Evolutionary conservation across 805 yeast species (phyloP).

Genomic region (Candida silvicultrix): DNA sequence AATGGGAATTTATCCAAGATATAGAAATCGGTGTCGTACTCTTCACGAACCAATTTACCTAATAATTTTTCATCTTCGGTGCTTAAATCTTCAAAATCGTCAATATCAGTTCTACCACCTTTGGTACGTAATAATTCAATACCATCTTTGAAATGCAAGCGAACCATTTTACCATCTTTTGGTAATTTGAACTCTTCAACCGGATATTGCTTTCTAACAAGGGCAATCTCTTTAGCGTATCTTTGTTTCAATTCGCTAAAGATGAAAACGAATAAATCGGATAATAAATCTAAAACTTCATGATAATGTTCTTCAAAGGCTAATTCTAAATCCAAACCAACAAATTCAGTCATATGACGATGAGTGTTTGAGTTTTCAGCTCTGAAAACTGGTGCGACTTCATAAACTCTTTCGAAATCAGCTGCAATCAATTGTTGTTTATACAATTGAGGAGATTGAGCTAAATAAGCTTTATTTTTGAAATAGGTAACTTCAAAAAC

Average conservation of each 20-base stretch:
- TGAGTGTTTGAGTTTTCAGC: slow-evolving; percentile 99
- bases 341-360: slow-evolving; percentile 98
- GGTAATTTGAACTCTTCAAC: slow-evolving; percentile 97
- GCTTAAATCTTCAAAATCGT: slow-evolving; percentile 79
- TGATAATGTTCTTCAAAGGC: slow-evolving; percentile 97
- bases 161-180: slow-evolving; percentile 88
- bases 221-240: slow-evolving; percentile 76
- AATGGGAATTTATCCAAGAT: slow-evolving; percentile 97
- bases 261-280: slow-evolving; percentile 79
- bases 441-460: slow-evolving; percentile 97
- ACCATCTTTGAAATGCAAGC: slow-evolving; percentile 87
- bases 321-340: slow-evolving; percentile 97
- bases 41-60: slow-evolving; percentile 87
- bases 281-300: slow-evolving; percentile 64
- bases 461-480: slow-evolving; percentile 87
- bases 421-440: slow-evolving; percentile 98
- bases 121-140: slow-evolving; percentile 77
- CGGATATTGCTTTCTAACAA: slow-evolving; percentile 91
- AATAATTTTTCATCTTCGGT: slow-evolving; percentile 93
- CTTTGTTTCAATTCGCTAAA: slow-evolving; percentile 78
- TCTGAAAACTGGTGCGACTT: slow-evolving; percentile 96
- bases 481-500: slow-evolving; percentile 92
- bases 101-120: slow-evolving; percentile 73
- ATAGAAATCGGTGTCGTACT: slow-evolving; percentile 96
- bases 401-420: slow-evolving; percentile 94